Base-by-base conservation (phyloP, 345 rosid genomes). In the Hibiscus syriacus region DNA sequence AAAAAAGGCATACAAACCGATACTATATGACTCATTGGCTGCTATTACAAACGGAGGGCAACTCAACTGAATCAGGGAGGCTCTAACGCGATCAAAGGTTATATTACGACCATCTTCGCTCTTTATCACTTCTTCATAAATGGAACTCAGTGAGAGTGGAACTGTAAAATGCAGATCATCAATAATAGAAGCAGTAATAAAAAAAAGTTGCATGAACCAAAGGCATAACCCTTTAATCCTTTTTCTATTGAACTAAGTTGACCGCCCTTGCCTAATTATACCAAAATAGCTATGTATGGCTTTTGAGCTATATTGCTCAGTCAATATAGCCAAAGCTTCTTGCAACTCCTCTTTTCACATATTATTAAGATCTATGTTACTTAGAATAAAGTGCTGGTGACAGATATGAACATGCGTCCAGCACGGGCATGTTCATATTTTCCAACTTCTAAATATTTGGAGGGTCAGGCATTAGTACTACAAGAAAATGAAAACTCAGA, bases 51-150 rank as follows among this genome's bases (percentile, higher is more conserved):
- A 79, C 0, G 84, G 75, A 36, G 81, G 86, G 64, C 81, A 80
- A 61, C 84, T 75, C 86, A 91, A 72, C 69, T 79, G 81, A 12
- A 43, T 73, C 73, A 94, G 91, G 36, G 76, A 76, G 23, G 84
- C 83, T 80, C 85, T 81, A 46, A 87, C 82, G 79, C 85, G 86
- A 72, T 87, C 96, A 65, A 86, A 75, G 41, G 88, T 83, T 92
- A 87, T 80, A 63, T 77, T 79, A 55, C 88, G 92, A 57, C 91
- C 94, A 55, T 78, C 86, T 78, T 84, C 91, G 72, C 76, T 81
- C 80, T 86, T 86, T 77, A 89, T 87, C 66, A 89, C 89, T 79
- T 89, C 97, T 72, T 84, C 96, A 64, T 81, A 94, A 39, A 94
- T 86, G 59, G 91, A 68, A 77, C 81, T 77, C 36, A 87, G 34